These are phyloP conservation scores for Platanthera guangdongensis DNA, from an alignment of 106 monocot genomes.

Conservation along the genomic window DNA sequence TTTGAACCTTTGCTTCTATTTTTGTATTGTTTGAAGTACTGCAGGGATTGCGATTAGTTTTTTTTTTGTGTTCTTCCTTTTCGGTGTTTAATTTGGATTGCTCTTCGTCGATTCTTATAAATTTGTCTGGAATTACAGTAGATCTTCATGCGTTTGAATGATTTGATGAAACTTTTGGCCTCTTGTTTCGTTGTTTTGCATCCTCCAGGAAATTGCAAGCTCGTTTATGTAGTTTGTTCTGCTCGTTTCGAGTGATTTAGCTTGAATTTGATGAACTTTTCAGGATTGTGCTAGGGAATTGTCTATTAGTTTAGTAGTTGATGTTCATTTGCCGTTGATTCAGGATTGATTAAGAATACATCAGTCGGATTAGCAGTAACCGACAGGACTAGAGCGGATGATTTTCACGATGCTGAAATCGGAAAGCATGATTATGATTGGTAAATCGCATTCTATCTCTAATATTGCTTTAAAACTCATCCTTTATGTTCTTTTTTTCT, in stretches of 20 bases:
- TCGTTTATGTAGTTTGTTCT: background rate
- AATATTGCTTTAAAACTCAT: background rate
- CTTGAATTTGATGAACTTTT: background rate
- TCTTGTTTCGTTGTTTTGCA: background rate
- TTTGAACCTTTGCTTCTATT: background rate
- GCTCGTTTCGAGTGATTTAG: background rate
- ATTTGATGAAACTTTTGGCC: background rate
- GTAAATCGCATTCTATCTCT: background rate
- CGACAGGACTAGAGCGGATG: background rate
- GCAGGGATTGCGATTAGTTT: background rate
- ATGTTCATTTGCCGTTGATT: background rate
- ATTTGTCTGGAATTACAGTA: background rate
- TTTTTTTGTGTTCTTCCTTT: background rate
- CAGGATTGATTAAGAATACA: constrained; percentile 5
- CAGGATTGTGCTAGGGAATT: background rate
- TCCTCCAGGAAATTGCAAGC: background rate
- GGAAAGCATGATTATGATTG: constrained; percentile 19
- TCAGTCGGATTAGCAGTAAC: background rate
- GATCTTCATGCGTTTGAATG: background rate
- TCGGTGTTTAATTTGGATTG: background rate
- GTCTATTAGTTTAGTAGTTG: background rate
- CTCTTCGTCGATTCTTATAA: background rate
- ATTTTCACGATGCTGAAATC: constrained; percentile 2
- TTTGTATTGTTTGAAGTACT: background rate
- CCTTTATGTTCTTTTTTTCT: background rate